These are phyloP conservation scores for Trichothecium roseum DNA, from an alignment of 2,329 filamentous ascomycete genomes.

Conservation along the genomic window DNA sequence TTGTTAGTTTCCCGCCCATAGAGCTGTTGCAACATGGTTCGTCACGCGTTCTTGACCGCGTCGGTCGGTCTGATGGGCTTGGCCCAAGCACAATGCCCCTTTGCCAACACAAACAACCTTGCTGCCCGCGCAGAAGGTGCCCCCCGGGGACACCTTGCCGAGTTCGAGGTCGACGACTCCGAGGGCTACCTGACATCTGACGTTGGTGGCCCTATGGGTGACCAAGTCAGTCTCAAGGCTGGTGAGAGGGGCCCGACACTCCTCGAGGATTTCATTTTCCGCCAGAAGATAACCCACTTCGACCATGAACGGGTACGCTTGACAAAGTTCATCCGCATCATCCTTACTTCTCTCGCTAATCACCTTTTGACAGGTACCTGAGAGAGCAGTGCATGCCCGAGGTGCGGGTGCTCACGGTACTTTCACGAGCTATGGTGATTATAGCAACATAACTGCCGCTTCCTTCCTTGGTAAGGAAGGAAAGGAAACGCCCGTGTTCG, in stretches of 20 bases:
- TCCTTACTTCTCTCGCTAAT: conserved; percentile 1
- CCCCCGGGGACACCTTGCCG: conserved; percentile 19
- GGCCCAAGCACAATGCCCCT: conserved; percentile 21
- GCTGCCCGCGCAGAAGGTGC: conserved; percentile 13
- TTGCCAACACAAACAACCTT: conserved; percentile 16
- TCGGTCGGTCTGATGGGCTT: conserved; percentile 16
- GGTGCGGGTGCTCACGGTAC: conserved; percentile 60
- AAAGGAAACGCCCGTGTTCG: conserved; percentile 51
- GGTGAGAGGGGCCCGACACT: conserved; percentile 57
- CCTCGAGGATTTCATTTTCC: conserved; percentile 62
- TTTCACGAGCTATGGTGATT: conserved; percentile 58
- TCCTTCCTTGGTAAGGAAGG: conserved; percentile 47
- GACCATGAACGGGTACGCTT: conserved; percentile 55
- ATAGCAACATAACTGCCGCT: conserved; percentile 57
- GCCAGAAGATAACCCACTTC: conserved; percentile 62
- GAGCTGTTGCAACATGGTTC: conserved; percentile 19
- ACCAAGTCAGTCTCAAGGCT: conserved; percentile 56
- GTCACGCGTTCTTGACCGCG: conserved; percentile 7
- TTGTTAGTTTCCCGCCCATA: no score
- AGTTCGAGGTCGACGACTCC: conserved; percentile 40
- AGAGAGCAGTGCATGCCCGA: conserved; percentile 59
- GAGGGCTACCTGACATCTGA: conserved; percentile 52
- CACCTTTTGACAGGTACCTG: conserved; percentile 49
- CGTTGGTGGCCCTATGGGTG: conserved; percentile 56
- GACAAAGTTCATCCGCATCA: background rate